phyloP scores from a whole-genome alignment of 345 rosid genomes.

The Mercurialis annua region DNA sequence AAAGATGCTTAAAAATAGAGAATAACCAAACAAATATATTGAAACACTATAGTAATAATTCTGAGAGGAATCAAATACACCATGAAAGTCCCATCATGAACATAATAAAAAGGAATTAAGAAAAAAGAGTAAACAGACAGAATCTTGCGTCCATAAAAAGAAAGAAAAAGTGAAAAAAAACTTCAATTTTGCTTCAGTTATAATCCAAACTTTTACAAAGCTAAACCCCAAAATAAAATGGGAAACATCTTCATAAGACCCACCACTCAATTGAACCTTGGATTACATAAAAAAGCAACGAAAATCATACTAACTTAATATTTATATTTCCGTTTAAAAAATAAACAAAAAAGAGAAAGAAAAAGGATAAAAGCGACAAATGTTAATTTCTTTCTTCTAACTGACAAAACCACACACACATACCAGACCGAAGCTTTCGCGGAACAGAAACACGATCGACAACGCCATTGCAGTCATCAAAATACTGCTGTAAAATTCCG shows the following conservation, averaged over 20 bases:
- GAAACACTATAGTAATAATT: conserved; percentile 10
- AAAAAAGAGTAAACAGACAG: conserved; percentile 28
- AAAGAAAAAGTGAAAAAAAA: conserved; percentile 42
- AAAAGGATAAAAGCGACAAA: background rate
- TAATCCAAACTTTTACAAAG: conserved; percentile 32
- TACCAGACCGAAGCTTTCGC: conserved; percentile 95
- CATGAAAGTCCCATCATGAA: conserved; percentile 27
- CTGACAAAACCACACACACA: conserved; percentile 39
- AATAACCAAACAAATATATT: background rate
- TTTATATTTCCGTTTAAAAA: no score
- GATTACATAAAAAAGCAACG: conserved; percentile 11
- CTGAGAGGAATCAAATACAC: conserved; percentile 28
- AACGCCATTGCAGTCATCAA: conserved; percentile 47
- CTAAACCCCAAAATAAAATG: conserved; percentile 16
- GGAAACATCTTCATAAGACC: conserved; percentile 53
- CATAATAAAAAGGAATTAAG: conserved; percentile 20
- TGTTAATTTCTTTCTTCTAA: conserved; percentile 3
- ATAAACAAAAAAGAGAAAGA: background rate
- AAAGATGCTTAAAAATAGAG: conserved; percentile 22
- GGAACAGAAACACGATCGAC: conserved; percentile 81
- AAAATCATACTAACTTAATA: no score
- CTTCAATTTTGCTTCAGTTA: conserved; percentile 43
- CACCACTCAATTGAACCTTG: conserved; percentile 18
- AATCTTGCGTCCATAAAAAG: conserved; percentile 49
- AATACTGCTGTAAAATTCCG: conserved; percentile 29